These are phyloP conservation scores for Vinca minor DNA, from an alignment of 257 asterid genomes.

Conservation along the genomic window DNA sequence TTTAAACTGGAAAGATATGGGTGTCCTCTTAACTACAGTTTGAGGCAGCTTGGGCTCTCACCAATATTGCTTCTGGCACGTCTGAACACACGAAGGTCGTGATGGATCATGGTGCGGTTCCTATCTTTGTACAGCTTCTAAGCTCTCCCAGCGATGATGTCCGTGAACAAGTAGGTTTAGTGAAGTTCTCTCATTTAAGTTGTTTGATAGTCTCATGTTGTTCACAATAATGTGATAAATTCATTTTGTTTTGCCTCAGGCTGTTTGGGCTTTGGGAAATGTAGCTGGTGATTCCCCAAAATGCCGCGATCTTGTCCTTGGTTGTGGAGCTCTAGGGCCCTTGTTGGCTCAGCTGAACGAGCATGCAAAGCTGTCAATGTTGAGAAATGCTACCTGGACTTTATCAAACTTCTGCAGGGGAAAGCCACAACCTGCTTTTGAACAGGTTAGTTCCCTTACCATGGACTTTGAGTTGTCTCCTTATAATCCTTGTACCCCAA, in stretches of 20 bases:
- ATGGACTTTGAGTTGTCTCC: not conserved
- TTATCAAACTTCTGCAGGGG: constrained; percentile 87
- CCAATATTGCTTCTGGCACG: constrained; percentile 89
- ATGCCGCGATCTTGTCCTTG: constrained; percentile 85
- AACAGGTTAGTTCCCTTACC: constrained; percentile 47
- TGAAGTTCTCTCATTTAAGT: not conserved
- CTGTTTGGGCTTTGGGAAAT: constrained; percentile 95
- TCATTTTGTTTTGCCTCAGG: constrained; percentile 31
- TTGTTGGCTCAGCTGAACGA: constrained; percentile 71
- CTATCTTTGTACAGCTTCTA: constrained; percentile 70
- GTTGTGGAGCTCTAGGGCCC: constrained; percentile 62
- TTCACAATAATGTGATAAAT: not conserved
- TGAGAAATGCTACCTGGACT: constrained; percentile 95
- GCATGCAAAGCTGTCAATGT: constrained; percentile 74
- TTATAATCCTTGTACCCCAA: not conserved
- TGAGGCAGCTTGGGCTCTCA: constrained; percentile 98
- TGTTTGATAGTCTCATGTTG: not conserved
- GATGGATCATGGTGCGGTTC: constrained; percentile 81
- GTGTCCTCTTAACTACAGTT: constrained; percentile 29
- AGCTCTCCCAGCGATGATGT: constrained; percentile 84
- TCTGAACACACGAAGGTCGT: constrained; percentile 87
- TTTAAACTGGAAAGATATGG: not conserved
- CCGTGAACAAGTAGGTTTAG: constrained; percentile 62
- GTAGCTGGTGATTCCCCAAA: constrained; percentile 92
- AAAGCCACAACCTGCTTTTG: constrained; percentile 87